These are phyloP conservation scores for Peronosclerospora sorghi DNA, from an alignment of 352 stramenopile species.

Conservation along the genomic window DNA sequence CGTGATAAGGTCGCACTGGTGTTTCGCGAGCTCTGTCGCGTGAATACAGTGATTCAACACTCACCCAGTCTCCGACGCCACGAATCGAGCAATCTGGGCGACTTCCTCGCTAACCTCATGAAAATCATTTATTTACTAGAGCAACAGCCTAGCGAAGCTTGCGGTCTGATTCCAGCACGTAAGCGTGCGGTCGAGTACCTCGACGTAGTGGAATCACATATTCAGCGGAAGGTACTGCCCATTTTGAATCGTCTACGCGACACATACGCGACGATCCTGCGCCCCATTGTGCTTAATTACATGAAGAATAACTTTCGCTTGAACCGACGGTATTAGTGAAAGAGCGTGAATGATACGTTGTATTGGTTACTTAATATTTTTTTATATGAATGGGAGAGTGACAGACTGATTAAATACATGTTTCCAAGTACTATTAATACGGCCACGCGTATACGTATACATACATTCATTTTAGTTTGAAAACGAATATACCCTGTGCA, in stretches of 20 bases:
- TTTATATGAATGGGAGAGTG: too few relatives aligned
- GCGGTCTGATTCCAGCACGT: constrained; percentile 56
- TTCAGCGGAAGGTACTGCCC: constrained; percentile 71
- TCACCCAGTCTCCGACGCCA: constrained; percentile 59
- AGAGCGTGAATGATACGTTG: too few relatives aligned
- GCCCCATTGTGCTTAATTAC: constrained; percentile 69
- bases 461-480: too few relatives aligned
- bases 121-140: constrained; percentile 86
- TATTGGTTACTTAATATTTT: too few relatives aligned
- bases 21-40: constrained; percentile 65
- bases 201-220: constrained; percentile 75
- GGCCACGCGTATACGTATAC: too few relatives aligned
- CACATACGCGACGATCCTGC: constrained; percentile 72
- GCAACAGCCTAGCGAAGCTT: constrained; percentile 62
- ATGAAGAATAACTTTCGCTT: constrained; percentile 56
- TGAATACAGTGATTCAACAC: constrained; percentile 74
- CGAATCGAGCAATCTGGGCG: constrained; percentile 71
- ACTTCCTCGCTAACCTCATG: constrained; percentile 79
- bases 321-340: constrained; percentile 25
- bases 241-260: constrained; percentile 66
- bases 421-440: too few relatives aligned
- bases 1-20: constrained; percentile 73
- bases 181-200: constrained; percentile 72
- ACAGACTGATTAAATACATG: too few relatives aligned
- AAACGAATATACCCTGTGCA: too few relatives aligned